Evolutionary conservation across 257 asterid species (phyloP), one percentile per base, ranked within the genome.

Genomic region (Thymus mandschuricus): DNA sequence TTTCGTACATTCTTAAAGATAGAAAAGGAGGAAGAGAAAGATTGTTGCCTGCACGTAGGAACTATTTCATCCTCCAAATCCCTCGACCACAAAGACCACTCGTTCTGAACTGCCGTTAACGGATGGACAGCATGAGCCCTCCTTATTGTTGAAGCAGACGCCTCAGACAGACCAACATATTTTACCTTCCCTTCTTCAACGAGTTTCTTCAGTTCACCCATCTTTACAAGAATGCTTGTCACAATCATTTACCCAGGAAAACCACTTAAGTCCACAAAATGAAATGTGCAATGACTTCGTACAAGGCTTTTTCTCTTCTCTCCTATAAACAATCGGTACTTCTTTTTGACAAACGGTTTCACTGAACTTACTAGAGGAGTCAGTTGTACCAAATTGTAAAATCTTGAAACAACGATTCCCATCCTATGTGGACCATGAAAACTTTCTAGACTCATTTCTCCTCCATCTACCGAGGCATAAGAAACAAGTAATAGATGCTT

Each of bases 121-220:
- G 95, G 92, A 80, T 89, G 96, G 62, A 89, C 81, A 10, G 86
- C 87, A 43, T 89, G 91, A n/a, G 96, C 94, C 81, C 96, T 87
- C 80, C 84, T 82, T 66, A 90, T 88, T 33, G 97, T 86, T 28
- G 91, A 81, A 75, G 89, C 87, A 58, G 86, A 83, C 30, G 97
- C 91, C 85, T 88, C 96, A 0, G 96, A 90, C 43, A 90, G 80
- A 48, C 96, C 97, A 62, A 88, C 76, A 45, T 88, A 86, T 79
- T 86, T 90, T 61, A 88, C 75, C 74, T 88, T 90, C 79, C 97
- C 96, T 79, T 90, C 96, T 69, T 86, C 87, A 51, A 86, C 89
- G 11, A 88, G 85, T 78, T 88, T 88, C 82, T 88, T 90, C 15
- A 90, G 82, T 77, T 90, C 96, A 69, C 89, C 89, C 81, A 88